phyloP scores from a whole-genome alignment of 441 rosid genomes.

The Breynia disticha region DNA sequence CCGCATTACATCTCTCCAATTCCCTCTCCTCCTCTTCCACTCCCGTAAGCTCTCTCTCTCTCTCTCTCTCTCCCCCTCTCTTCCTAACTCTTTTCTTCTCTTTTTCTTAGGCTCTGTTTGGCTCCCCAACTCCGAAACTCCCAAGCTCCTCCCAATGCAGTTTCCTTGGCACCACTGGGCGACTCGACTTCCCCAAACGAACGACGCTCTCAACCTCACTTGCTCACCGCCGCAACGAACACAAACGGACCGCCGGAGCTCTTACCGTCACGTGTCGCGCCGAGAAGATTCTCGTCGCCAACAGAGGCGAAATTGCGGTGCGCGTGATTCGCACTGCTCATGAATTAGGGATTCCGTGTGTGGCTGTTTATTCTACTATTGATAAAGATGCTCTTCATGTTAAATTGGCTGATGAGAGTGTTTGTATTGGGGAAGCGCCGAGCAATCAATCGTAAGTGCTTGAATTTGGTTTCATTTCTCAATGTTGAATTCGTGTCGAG shows the following conservation, averaged over 20 bases:
- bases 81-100: constrained; percentile 3
- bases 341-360: constrained; percentile 99
- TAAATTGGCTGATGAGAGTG: constrained; percentile 87
- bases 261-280: constrained; percentile 50
- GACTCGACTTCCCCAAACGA: constrained; percentile 46
- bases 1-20: constrained; percentile 9
- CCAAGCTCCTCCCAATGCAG: constrained; percentile 50
- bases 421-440: constrained; percentile 97
- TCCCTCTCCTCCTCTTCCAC: not conserved
- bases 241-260: constrained; percentile 43
- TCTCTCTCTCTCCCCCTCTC: constrained; percentile 3
- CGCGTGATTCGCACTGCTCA: constrained; percentile 97
- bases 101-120: constrained; percentile 38
- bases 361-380: constrained; percentile 90
- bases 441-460: constrained; percentile 85
- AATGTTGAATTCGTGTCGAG: no score
- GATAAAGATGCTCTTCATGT: constrained; percentile 96
- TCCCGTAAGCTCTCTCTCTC: not conserved
- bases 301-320: constrained; percentile 94
- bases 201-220: constrained; percentile 18
- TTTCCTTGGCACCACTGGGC: constrained; percentile 33
- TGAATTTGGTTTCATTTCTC: not conserved
- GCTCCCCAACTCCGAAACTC: constrained; percentile 32
- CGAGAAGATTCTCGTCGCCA: constrained; percentile 86
- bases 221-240: constrained; percentile 15